Evolutionary conservation across 2,329 filamentous ascomycete genomes (phyloP), one percentile per base, ranked within the genome.

Genomic region (Proliferodiscus dingleyae): DNA sequence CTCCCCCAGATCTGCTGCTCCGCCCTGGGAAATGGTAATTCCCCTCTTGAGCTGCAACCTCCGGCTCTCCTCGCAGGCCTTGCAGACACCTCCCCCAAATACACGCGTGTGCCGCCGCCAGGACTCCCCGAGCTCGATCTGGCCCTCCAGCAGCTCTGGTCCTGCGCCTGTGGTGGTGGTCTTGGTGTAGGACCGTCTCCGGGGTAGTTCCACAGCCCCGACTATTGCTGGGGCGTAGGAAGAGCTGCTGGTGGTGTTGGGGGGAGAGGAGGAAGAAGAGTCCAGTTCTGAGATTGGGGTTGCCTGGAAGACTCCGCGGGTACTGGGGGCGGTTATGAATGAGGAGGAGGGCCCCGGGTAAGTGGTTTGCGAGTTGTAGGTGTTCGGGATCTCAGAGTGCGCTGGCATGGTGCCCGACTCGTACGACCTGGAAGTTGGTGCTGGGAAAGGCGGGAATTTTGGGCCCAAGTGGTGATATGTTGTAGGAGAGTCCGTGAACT

Each of bases 101-200:
- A 62, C 60, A 24, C 54, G 49, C 26, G 60, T 62, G 21, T 62
- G 60, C 16, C 60, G 44, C 8, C 57, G 43, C 60, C 60, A 62
- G 10, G 52, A 53, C 15, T 60, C 54, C 3, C 49, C 54, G 4
- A 51, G 45, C 4, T 60, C 42, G 19, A 62, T 57, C 30, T 62
- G 59, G 6, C 57, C 60, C 2, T 30, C 23, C 2, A 58, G 39
- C 30, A 3, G 45, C 34, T 13, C 33, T 18, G 19, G 23, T 3
- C 15, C 2, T n/a, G 33, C 16, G n/a, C 28, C n/a, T n/a, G 41
- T 13, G 42, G 16, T 34, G 21, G 43, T 22, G 8, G 46, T 38
- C 37, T 54, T 54, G 32, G 48, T 52, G 40, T 56, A 53, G 19
- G 47, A 49, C 21, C 52, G 44, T 13, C 53, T 37, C 24, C 52